Evolutionary conservation across 2,329 filamentous ascomycete species (phyloP), one percentile per base, ranked within the genome.

Genomic region (Penicillium decumbens): DNA sequence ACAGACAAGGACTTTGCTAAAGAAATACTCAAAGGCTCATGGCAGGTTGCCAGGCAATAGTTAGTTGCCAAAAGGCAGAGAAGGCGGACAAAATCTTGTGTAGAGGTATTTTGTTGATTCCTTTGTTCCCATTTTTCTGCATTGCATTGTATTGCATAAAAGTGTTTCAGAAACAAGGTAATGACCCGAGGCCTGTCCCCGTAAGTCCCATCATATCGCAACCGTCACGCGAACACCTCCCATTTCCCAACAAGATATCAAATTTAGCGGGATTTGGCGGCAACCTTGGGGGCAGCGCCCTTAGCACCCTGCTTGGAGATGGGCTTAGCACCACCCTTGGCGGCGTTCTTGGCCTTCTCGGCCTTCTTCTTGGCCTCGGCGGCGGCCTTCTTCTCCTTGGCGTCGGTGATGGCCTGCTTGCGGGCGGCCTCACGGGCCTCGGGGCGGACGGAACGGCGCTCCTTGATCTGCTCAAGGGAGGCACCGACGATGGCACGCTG

Each of bases 381-480:
- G 59, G 84, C 90, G 63, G 85, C 80, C 83, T 95, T 95, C 90
- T 97, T 96, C 77, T 95, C 91, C 88, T 98, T 98, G 80, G 85
- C 88, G 75, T 95, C 90, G 83, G 92, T 92, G 80, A 97, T 91
- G 75, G 93, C 92, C 67, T 85, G 80, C 65, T 82, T 80, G 73
- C 93, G 92, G 72, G 90, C 91, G 70, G 93, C 93, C 69, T 84
- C 82, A 75, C 93, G 91, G 74, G 90, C 92, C 82, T 97, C 93
- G 67, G 93, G 93, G 76, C 93, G 89, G 83, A 89, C 85, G 68
- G 83, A 77, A 72, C 93, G 91, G 80, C 89, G 89, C 86, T 98
- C 93, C 87, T 96, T 97, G 85, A 98, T 97, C 73, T 97, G 90
- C 75, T 98, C 93, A 77, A 98, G 91, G 60, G 93, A 96, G 66